Conservation (phyloP, 2,329 filamentous ascomycete genomes). For the Diaporthe caulivora region DNA sequence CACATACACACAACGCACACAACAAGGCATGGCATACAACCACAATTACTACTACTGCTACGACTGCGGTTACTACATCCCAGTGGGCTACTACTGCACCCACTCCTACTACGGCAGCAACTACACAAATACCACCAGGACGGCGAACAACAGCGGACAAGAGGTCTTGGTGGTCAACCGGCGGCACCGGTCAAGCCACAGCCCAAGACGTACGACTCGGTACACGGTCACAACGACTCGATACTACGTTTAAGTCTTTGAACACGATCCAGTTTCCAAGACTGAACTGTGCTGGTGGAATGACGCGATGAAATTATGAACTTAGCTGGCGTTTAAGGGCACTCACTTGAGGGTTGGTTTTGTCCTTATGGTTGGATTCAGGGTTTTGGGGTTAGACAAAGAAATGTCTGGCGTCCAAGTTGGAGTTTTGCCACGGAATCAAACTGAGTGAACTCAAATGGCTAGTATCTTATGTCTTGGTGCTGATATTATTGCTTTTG, state of each 20-base stretch:
- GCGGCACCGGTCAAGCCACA: conserved; percentile 1
- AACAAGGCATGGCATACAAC: conserved; percentile 15
- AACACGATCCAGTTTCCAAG: not conserved
- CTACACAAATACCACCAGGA: not conserved
- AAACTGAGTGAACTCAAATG: too few relatives aligned
- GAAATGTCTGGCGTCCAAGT: not conserved
- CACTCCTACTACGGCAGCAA: conserved; percentile 28
- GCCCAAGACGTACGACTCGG: conserved; percentile 22
- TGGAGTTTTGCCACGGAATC: not conserved
- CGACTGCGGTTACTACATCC: conserved; percentile 32
- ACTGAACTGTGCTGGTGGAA: not conserved
- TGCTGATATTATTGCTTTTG: not conserved
- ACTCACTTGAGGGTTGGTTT: too few relatives aligned
- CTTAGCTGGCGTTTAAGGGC: not conserved
- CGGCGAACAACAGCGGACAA: not conserved
- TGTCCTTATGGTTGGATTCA: not conserved
- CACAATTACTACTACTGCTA: conserved; percentile 33
- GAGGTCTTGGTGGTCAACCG: conserved; percentile 18
- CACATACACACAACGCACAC: not conserved
- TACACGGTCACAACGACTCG: conserved; percentile 23
- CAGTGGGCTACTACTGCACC: conserved; percentile 33
- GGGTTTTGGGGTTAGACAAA: not conserved
- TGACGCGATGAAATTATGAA: not conserved
- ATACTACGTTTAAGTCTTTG: not conserved
- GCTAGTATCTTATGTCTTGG: not conserved